Conservation (phyloP, 345 rosid species). For the Citrus unshiu region DNA sequence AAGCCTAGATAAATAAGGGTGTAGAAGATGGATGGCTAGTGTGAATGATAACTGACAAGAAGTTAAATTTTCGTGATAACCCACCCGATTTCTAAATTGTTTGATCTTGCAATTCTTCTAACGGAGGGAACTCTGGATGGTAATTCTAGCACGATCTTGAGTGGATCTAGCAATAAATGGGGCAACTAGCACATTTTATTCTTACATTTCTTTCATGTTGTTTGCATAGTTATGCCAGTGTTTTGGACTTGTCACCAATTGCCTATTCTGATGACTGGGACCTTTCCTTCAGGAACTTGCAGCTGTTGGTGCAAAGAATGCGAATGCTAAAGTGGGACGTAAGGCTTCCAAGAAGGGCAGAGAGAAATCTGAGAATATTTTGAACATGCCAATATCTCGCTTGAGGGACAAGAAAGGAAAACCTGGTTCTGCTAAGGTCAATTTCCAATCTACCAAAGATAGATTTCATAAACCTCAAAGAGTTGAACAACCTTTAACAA, state of each 20-base stretch:
- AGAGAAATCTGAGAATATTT: conserved; percentile 32
- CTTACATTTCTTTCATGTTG: background rate
- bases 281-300: conserved; percentile 61
- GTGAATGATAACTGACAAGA: background rate
- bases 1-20: background rate
- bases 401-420: conserved; percentile 54
- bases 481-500: conserved; percentile 73
- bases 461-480: conserved; percentile 58
- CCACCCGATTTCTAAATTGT: background rate
- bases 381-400: conserved; percentile 38
- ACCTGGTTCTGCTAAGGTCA: conserved; percentile 40
- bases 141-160: background rate
- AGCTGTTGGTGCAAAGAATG: conserved; percentile 70
- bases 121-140: background rate
- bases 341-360: conserved; percentile 66
- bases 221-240: background rate
- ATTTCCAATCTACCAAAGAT: conserved; percentile 36
- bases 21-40: background rate
- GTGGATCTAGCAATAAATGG: background rate
- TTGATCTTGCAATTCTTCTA: background rate
- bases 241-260: background rate
- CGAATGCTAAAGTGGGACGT: conserved; percentile 60
- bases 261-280: conserved; percentile 10
- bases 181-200: background rate
- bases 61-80: background rate